phyloP scores from a whole-genome alignment of 441 rosid species.

The Capsella rubella region DNA sequence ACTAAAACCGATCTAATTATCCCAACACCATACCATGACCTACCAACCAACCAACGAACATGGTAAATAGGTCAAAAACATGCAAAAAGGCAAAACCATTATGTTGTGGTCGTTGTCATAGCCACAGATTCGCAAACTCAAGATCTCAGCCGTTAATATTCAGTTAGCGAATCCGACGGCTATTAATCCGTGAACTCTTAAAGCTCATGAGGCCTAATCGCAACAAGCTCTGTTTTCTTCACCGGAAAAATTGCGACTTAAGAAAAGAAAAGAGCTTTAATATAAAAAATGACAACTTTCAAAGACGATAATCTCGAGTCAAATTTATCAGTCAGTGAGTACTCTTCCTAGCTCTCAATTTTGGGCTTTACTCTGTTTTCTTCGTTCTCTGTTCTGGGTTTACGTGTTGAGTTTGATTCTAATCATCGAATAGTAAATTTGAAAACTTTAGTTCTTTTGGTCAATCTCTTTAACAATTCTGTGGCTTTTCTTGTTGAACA shows the following conservation, averaged over 20 bases:
- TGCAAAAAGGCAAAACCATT: neutral
- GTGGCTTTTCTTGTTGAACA: slow-evolving; percentile 16
- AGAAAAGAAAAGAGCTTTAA: neutral
- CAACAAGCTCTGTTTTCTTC: slow-evolving; percentile 16
- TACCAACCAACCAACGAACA: too few species aligned
- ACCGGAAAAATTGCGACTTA: neutral
- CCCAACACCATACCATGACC: too few species aligned
- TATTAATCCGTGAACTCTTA: neutral
- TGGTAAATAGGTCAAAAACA: neutral
- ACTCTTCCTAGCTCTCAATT: slow-evolving; percentile 14
- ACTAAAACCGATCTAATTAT: too few species aligned
- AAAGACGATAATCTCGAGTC: slow-evolving; percentile 27
- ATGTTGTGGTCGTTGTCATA: neutral
- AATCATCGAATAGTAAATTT: neutral
- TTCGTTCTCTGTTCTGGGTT: slow-evolving; percentile 6
- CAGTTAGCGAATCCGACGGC: slow-evolving; percentile 28
- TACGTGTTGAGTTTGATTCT: neutral
- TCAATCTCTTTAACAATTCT: neutral
- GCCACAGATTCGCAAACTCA: neutral
- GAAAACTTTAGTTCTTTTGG: neutral
- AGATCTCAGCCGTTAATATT: slow-evolving; percentile 28
- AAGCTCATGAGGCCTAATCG: slow-evolving; percentile 5
- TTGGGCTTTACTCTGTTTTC: neutral
- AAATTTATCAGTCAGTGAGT: slow-evolving; percentile 27
- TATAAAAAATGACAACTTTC: slow-evolving; percentile 4